Evolutionary conservation across 768 basidiomycete species (phyloP), one percentile per base, ranked within the genome.

Genomic region (Psilocybe sp.): DNA sequence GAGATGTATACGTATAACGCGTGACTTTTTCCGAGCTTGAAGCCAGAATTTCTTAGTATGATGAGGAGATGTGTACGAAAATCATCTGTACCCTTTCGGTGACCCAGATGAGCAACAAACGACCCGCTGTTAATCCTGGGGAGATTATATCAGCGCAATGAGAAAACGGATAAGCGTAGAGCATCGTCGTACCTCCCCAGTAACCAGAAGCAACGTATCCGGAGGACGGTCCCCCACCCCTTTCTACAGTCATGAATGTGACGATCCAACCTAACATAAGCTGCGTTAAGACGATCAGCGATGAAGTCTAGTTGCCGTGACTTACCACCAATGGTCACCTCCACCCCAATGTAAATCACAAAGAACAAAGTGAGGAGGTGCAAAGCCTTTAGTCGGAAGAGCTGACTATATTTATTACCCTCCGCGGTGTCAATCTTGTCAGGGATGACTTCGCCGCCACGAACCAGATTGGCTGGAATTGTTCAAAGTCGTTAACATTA

Each of bases 291-390:
- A 28, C 23, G 48, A 15, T 33, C 5, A 11, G 31, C 5, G 19
- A 16, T 32, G 41, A 14, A 35, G 36, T 47, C 49, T 8, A 42
- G 40, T 39, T 23, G 33, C 19, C 11, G 20, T 14, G 23, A 35
- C 54, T 28, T 47, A 72, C 77, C 76, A 43, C 76, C 77, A 49
- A 75, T 72, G 0, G 76, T 78, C 1, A 86, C 82, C 57, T 86
- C 85, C 7, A 82, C 75, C 12, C 85, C 85, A 12, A 87, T 80
- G 57, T 86, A 86, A 0, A 84, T 72, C 4, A 85, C 67, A 44
- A 78, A 71, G 56, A 82, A 87, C 47, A 81, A 64, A 0, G 85
- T 82, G 3, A 87, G 67, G 13, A 80, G 67, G 51, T 87, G 84
- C 0, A 85, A 80, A 0, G 73, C 70, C 53, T 71, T 79, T 49